phyloP scores from a whole-genome alignment of 164 flowering plant species.

The Macadamia integrifolia region DNA sequence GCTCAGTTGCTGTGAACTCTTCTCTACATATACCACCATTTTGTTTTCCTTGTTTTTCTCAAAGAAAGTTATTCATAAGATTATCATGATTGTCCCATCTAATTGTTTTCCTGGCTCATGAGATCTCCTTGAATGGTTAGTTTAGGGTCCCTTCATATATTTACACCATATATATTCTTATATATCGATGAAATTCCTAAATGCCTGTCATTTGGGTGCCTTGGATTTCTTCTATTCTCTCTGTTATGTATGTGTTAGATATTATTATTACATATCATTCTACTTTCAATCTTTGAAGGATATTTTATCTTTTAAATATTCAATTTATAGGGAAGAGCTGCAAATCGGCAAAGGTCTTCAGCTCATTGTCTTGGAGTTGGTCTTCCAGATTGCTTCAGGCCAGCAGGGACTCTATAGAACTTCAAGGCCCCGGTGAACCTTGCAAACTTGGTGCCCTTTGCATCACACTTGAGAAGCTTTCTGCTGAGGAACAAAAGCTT shows the following conservation, averaged over 20 bases:
- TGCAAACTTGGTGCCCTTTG: slow-evolving; percentile 76
- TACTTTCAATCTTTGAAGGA: not conserved
- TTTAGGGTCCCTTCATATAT: too few relatives aligned
- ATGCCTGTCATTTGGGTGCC: not conserved
- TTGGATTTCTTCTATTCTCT: not conserved
- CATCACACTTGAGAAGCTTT: slow-evolving; percentile 57
- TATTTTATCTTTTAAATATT: not conserved
- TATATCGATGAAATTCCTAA: not conserved
- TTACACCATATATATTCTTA: too few relatives aligned
- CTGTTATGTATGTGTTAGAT: not conserved
- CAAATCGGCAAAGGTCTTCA: slow-evolving; percentile 75
- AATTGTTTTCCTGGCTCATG: not conserved
- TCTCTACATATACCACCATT: not conserved
- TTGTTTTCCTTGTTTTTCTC: not conserved
- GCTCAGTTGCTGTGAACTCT: not conserved
- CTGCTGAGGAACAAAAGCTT: slow-evolving; percentile 63
- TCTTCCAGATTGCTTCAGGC: slow-evolving; percentile 68
- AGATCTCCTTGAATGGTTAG: too few relatives aligned
- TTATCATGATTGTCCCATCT: not conserved
- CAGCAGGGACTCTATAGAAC: slow-evolving; percentile 34
- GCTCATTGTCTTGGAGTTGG: slow-evolving; percentile 82
- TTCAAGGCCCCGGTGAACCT: slow-evolving; percentile 43
- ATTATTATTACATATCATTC: not conserved
- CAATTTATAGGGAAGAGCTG: slow-evolving; percentile 53
- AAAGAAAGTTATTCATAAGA: not conserved